phyloP scores from a whole-genome alignment of 495 filamentous ascomycete genomes.

The Penicillium fimorum region DNA sequence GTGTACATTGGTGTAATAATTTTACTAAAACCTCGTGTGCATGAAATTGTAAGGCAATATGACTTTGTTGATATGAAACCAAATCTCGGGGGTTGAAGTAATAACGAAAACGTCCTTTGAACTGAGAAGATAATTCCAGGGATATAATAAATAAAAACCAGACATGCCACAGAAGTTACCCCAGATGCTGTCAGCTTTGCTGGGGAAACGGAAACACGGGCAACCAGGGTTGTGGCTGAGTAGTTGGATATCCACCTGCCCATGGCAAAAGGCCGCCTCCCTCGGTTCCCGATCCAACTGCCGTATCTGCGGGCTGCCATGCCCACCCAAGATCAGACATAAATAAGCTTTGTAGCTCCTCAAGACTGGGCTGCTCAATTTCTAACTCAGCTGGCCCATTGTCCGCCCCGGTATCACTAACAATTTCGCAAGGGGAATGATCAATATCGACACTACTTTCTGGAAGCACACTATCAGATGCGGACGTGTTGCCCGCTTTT shows the following conservation, averaged over 20 bases:
- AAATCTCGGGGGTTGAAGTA: too few species aligned
- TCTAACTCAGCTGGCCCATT: neutral
- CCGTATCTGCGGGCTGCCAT: slow-evolving; percentile 37
- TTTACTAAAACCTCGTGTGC: neutral
- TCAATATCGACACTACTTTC: slow-evolving; percentile 13
- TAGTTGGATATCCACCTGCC: slow-evolving; percentile 27
- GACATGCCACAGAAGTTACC: neutral
- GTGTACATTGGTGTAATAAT: neutral
- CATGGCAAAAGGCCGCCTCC: slow-evolving; percentile 28
- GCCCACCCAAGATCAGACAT: slow-evolving; percentile 38
- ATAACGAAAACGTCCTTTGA: neutral
- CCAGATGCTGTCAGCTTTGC: slow-evolving; percentile 13
- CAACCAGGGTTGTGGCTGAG: slow-evolving; percentile 27
- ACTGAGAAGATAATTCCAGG: too few species aligned
- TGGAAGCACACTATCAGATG: slow-evolving; percentile 17
- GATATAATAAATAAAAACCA: neutral
- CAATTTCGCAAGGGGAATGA: neutral
- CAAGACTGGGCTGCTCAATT: slow-evolving; percentile 22
- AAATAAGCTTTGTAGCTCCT: slow-evolving; percentile 31
- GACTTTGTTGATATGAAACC: too few species aligned
- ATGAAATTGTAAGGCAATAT: neutral
- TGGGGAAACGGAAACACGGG: slow-evolving; percentile 33
- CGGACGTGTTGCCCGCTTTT: slow-evolving; percentile 19
- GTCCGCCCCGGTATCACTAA: neutral
- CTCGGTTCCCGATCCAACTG: slow-evolving; percentile 31